A percentile compares a stretch with the other conserved stretches of the same genome.
These are phyloP conservation scores for Phlebopus sp. DNA, from an alignment of 1,284 basidiomycete species.

Conservation along the genomic window DNA sequence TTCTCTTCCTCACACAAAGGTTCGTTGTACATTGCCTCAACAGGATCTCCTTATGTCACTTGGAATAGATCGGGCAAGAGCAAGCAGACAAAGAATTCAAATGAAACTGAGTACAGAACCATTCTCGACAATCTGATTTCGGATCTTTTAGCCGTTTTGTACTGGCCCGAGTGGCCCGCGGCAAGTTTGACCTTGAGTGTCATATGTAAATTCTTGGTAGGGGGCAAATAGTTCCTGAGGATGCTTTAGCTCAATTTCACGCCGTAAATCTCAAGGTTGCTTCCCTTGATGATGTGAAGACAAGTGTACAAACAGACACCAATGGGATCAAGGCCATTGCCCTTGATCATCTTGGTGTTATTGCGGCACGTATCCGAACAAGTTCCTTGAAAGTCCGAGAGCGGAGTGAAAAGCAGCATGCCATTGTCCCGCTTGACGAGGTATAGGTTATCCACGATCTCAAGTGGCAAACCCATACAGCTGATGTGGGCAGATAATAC, in stretches of 20 bases:
- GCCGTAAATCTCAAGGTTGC: constrained; percentile 39
- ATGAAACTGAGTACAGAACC: constrained; percentile 86
- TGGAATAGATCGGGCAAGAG: constrained; percentile 67
- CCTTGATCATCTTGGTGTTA: constrained; percentile 90
- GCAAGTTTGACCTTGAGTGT: constrained; percentile 79
- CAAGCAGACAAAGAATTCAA: constrained; percentile 82
- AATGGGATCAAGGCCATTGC: constrained; percentile 86
- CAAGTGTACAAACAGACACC: constrained; percentile 58
- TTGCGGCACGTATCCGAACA: constrained; percentile 77
- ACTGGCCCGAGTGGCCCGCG: constrained; percentile 97
- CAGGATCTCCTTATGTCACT: neutral
- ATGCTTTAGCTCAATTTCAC: neutral
- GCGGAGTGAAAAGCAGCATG: constrained; percentile 29
- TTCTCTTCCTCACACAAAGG: constrained; percentile 82
- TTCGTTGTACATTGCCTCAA: constrained; percentile 23
- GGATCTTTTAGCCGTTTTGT: constrained; percentile 86
- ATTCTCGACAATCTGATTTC: constrained; percentile 90
- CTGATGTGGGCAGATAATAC: constrained; percentile 48
- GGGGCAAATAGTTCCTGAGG: constrained; percentile 12
- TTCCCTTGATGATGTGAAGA: constrained; percentile 80
- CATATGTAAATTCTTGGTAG: constrained; percentile 81
- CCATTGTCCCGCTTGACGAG: constrained; percentile 66
- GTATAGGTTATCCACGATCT: constrained; percentile 32
- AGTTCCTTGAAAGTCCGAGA: constrained; percentile 52
- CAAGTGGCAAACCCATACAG: neutral